Base-by-base conservation (phyloP, 1,284 basidiomycete species). In the Cryptococcus sp. region DNA sequence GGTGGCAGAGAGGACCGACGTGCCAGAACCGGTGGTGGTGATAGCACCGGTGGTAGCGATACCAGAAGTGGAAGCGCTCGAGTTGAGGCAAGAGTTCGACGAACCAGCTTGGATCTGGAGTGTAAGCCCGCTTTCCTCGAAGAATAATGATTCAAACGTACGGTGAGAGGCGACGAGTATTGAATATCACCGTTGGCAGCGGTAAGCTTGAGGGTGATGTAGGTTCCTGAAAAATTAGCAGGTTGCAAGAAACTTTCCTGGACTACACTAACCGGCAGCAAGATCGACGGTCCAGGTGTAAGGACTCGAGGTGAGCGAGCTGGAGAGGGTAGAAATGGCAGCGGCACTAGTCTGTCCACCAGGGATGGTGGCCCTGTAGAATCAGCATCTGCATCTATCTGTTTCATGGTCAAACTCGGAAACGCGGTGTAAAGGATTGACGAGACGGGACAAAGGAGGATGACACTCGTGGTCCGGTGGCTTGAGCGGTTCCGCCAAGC, bases 241-340 rank as follows among this genome's bases (percentile, higher is more conserved):
- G 28, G 23, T 22, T 38, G 45, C 14, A 9, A 9, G 14, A 25
- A 7, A 18, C 10, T 25, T 31, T 19, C 21, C 39, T 45, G 38
- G 11, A 16, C 37, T 32, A 21, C 28, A n/a, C 24, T 14, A 37
- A 3, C n/a, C n/a, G n/a, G 63, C 26, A 23, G 59, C 49, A 40
- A 69, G 59, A 57, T 70, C 60, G 48, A 66, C 63, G 38, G 22
- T 62, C 69, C 69, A 72, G 45, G 64, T 66, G 53, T 48, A 56
- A 36, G 62, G 57, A 39, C 50, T 51, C n/a, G 56, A 40, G n/a
- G 54, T 40, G 46, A 61, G 31, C 23, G 28, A 26, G 45, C 49
- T 42, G 42, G 25, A 34, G 45, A 70, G 58, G 46, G 55, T 56
- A 33, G 53, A 55, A 50, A 69, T 53, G 38, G 61, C 58, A 19